Evolutionary conservation across 2,329 filamentous ascomycete species (phyloP), one percentile per base, ranked within the genome.

Genomic region (Daldinia eschscholtzii): DNA sequence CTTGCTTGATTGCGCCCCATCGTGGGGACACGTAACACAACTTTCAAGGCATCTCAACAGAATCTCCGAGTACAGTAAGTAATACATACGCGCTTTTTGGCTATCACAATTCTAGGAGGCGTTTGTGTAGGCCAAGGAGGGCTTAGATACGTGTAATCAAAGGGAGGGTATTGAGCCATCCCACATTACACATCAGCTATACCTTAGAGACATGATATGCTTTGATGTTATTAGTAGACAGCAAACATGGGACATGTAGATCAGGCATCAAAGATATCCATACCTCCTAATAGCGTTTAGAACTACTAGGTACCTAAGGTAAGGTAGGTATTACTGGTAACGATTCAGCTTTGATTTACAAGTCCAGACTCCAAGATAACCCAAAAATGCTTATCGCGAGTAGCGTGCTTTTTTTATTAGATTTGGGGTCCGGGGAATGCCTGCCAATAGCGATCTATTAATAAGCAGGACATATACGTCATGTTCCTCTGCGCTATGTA

Each of bases 381-480:
- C 4, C 2, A 39, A 23, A 37, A 37, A 35, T 46, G 42, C 64
- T 61, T 66, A 62, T 59, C 64, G 28, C 20, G 23, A 30, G 20
- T 57, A 41, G 46, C 18, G 26, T 57, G 55, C 48, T 65, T 56
- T 52, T 56, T 20, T 13, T 15, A 44, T 44, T 46, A 64, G 61
- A 62, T 70, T 68, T 55, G 66, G 60, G 52, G 65, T 67, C 46
- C 18, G 68, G 68, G 68, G 68, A 71, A 71, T 66, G 68, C 68
- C 53, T 69, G 68, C 65, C 62, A 46, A 66, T 64, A 63, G 20
- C 10, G 33, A 23, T 30, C 28, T 44, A 58, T 65, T 70, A 61
- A 70, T 70, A 62, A 71, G 57, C 68, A 53, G 52, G 39, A 68
- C 65, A 60, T 62, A 60, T 66, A 33, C 41, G 9, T 18, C 46